Evolutionary conservation across 805 yeast genomes (phyloP).

Genomic region (Ogataea naganishii): DNA sequence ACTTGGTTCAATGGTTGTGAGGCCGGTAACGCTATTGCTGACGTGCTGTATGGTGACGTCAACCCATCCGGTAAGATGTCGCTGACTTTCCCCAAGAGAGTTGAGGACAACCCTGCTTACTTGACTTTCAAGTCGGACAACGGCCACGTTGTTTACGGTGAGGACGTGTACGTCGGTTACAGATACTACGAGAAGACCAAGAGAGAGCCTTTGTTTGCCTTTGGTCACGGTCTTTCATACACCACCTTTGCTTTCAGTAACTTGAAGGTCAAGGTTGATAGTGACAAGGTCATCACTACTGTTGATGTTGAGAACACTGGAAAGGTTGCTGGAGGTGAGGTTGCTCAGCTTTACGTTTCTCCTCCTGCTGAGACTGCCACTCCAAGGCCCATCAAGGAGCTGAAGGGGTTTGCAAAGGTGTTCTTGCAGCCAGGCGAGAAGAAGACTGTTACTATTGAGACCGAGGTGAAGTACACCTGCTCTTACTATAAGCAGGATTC

Average conservation of each 20-base stretch:
- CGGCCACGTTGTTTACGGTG: slow-evolving; percentile 53
- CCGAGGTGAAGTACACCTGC: slow-evolving; percentile 40
- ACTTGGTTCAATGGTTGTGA: slow-evolving; percentile 55
- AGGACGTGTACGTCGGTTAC: slow-evolving; percentile 59
- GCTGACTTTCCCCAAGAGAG: slow-evolving; percentile 41
- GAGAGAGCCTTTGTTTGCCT: slow-evolving; percentile 43
- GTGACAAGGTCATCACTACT: slow-evolving; percentile 16
- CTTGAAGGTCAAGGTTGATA: slow-evolving; percentile 24
- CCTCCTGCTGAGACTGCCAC: slow-evolving; percentile 23
- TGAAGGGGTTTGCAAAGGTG: slow-evolving; percentile 50
- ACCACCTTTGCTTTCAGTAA: slow-evolving; percentile 36
- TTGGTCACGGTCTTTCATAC: slow-evolving; percentile 58
- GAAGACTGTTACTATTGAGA: slow-evolving; percentile 25
- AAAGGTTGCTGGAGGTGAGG: slow-evolving; percentile 39
- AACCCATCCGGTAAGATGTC: slow-evolving; percentile 56
- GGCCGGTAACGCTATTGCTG: slow-evolving; percentile 50
- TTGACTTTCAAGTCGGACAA: slow-evolving; percentile 40
- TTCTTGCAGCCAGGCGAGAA: slow-evolving; percentile 35
- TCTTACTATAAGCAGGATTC: slow-evolving; percentile 45
- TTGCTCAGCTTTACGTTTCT: slow-evolving; percentile 43
- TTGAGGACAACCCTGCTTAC: slow-evolving; percentile 49
- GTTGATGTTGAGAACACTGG: slow-evolving; percentile 43
- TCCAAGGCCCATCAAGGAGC: slow-evolving; percentile 46
- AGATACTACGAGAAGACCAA: slow-evolving; percentile 47
- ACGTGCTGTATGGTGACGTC: slow-evolving; percentile 48